Base-by-base conservation (phyloP, 805 yeast species). In the Saccharomycopsis olivae region DNA sequence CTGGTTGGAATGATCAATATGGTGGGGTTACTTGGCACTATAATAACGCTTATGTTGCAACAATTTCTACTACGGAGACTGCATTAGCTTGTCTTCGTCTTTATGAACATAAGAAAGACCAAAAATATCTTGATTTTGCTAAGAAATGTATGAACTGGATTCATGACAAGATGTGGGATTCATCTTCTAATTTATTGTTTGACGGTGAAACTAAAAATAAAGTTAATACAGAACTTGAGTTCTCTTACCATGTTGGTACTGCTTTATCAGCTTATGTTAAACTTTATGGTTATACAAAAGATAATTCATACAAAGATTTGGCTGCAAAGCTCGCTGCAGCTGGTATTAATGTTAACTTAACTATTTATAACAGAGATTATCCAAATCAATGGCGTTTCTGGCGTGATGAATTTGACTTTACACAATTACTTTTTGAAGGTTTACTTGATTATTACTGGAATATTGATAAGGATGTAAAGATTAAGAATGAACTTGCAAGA, bases 1-100 rank as follows among this genome's bases (percentile, higher is more conserved):
- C 78, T 9, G 86, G 86, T 16, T 68, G 77, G 71, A 68, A 72
- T 43, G 65, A 58, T 49, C 59, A 65, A 16, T 64, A 66, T 38
- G 83, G 85, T 25, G 88, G 86, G 10, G 68, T 78, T 47, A 57
- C 66, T 46, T 79, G 88, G 87, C 85, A 79, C 52, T 60, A 75
- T 10, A 61, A 64, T 33, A 74, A 75, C 57, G 56, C 66, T 21
- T 78, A 78, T 47, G 62, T 77, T 51, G 72, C 75, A 51, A 66
- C 86, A 10, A 77, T 82, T 49, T 75, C 83, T 27, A 75, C 81
- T 2, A 76, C 80, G 8, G 83, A 78, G 51, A 69, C 69, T 18
- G 86, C 85, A 3, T 64, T 74, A 51, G 75, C 76, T 4, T 71
- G 75, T 47, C 62, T 77, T 46, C 69, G 73, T 53, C 56, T 76